Evolutionary conservation across 495 filamentous ascomycete species (phyloP), one percentile per base, ranked within the genome.

Genomic region (Talaromyces liani): DNA sequence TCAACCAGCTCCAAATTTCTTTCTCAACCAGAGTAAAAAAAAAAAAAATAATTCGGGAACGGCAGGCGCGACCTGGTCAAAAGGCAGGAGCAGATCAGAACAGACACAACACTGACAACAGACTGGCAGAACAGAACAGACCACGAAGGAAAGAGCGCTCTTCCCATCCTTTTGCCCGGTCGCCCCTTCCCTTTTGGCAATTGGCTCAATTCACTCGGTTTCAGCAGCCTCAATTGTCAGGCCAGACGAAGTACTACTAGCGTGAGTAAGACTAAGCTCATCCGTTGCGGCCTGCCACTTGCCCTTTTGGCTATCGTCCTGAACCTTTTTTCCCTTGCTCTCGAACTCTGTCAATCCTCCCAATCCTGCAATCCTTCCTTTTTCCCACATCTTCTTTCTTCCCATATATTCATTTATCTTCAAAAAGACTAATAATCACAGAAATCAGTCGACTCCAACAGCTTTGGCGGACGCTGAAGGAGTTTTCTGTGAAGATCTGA

Each of bases 1-100:
- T 72, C 71, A 73, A 73, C 71, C 71, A 72, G 67, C 65, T 66
- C 68, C 20, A 58, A 57, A 63, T 34, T 61, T 69, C 59, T 62
- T 65, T 63, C 63, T 64, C 56, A 58, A 58, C 56, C 56, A 58
- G 14, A 18, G 31, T 8, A n/a, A 27, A 36, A 36, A 58, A 58
- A 36, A 18, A n/a, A 27, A 36, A 36, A 58, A 58, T 22, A 18
- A 22, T 0, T 49, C n/a, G 18, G n/a, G 6, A 18, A 18, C 9
- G 45, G 45, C 16, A 49, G 45, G 45, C 45, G n/a, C 16, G n/a
- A 49, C 45, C 45, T 49, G 4, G 45, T 49, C 45, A 49, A 49
- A 55, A 25, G 54, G 54, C 24, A 56, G 6, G 54, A 31, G 31
- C 57, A 33, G 18, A 14, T 5, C 33, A 36, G 29, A n/a, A n/a